Evolutionary conservation across 163 green algal species (phyloP), one percentile per base, ranked within the genome.

Genomic region (Scenedesmus sp.): DNA sequence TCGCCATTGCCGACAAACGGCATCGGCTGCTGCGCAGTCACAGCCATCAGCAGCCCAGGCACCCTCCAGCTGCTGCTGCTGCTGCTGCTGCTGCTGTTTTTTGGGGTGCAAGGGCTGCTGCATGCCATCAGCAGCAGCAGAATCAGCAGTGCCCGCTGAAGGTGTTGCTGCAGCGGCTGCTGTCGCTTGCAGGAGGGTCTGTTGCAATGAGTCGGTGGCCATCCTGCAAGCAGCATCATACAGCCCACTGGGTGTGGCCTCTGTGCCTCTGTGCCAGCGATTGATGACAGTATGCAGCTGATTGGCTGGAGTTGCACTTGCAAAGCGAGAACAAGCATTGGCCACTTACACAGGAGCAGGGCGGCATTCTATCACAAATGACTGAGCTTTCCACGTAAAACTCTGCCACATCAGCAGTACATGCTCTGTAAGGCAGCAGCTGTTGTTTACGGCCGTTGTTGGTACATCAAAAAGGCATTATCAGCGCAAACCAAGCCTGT

Each of bases 1-100:
- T 90, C 67, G 12, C 62, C 86, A 18, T 84, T 90, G 86, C 86
- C 86, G 23, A 64, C 23, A 5, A 85, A 85, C n/a, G 79, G 79
- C 79, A 67, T 70, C 12, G 55, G 9, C 82, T 86, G 82, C 54
- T 86, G 82, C 12, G 82, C 82, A 46, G 54, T 7, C 82, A 86
- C 77, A n/a, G 77, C 34, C 83, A 59, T 18, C 2, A 76, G 54
- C 82, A 73, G 54, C 16, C 8, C 13, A 23, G 62, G 54, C 10
- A 52, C 18, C 62, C 20, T 67, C 54, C 6, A 52, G 54, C 82
- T 86, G 82, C 82, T 70, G 54, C 15, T 67, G 52, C n/a, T 84
- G 26, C 7, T 16, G 77, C 7, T 16, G 77, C 77, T 60, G 26
- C 16, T 57, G 73, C n/a, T n/a, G n/a, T 82, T 46, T 46, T 46